Evolutionary conservation across 1,284 basidiomycete genomes (phyloP), one percentile per base, ranked within the genome.

Genomic region (Omphalotus olearius): DNA sequence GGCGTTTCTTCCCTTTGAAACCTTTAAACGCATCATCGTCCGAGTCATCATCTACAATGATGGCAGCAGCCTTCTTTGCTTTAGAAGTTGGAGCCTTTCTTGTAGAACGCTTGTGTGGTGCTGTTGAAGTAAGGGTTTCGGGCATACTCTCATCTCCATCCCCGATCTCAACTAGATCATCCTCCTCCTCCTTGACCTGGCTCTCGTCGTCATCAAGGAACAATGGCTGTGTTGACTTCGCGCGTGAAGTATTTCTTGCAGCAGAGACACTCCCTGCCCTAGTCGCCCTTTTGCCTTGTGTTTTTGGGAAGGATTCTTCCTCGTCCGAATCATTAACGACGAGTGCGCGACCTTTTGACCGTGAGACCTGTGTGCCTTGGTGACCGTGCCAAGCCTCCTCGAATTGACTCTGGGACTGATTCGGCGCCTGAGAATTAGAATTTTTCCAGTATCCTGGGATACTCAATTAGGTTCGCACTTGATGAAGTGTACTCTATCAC

Each of bases 1-100:
- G 49, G 18, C 56, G 56, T 50, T 54, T 59, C 51, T 69, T 74
- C 57, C 69, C 70, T 38, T 69, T 67, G 58, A 86, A 85, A 4
- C 85, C 84, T 57, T 78, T 80, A 68, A 88, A 88, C 16, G 79
- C 76, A 17, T 74, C 83, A 54, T 88, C 82, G 58, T 88, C 85
- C 13, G 83, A 85, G 63, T 86, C 85, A 59, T 85, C 84, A 48
- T 83, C 80, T 5, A 73, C 67, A 38, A 82, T 63, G 5, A 73
- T 63, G 6, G 45, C 18, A 23, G 39, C 36, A 17, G 44, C 17
- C 28, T 43, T 41, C 36, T 42, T 42, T 42, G 41, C 5, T n/a
- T 23, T 42, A 6, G 33, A 50, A 18, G 16, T 26, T 7, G 30
- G 30, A 3, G 42, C 18, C 26, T 45, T 45, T n/a, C 40, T 58